These are phyloP conservation scores for Monosporascus ibericus DNA, from an alignment of 2,329 filamentous ascomycete genomes.

Conservation along the genomic window DNA sequence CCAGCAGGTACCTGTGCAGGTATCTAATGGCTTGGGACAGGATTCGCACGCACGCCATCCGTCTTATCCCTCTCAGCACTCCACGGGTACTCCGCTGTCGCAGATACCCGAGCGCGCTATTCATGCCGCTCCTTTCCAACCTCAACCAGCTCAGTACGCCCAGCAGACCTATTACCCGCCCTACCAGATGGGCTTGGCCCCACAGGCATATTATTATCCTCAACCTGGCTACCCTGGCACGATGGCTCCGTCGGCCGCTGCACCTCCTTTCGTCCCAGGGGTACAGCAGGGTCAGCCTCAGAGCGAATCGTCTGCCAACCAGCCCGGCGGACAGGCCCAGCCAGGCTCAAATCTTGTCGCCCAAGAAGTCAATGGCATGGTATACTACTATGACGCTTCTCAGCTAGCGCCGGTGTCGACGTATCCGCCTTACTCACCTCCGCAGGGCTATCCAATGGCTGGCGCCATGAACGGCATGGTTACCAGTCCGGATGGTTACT, in stretches of 20 bases:
- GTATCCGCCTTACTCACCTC: constrained; percentile 42
- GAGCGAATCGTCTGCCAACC: constrained; percentile 28
- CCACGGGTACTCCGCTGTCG: constrained; percentile 74
- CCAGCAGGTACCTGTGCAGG: constrained; percentile 80
- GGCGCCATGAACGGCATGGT: constrained; percentile 73
- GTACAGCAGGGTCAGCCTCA: constrained; percentile 35
- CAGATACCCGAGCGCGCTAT: constrained; percentile 91
- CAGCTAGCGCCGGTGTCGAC: constrained; percentile 53
- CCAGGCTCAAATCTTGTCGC: constrained; percentile 58
- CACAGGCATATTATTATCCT: constrained; percentile 65
- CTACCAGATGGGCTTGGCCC: constrained; percentile 52
- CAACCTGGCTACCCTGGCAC: constrained; percentile 33
- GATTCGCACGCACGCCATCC: constrained; percentile 60
- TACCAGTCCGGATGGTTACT: constrained; percentile 65
- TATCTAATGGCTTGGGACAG: constrained; percentile 50
- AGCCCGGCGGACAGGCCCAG: constrained; percentile 39
- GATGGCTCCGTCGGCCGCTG: constrained; percentile 30
- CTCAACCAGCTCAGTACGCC: constrained; percentile 51
- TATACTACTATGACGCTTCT: constrained; percentile 86
- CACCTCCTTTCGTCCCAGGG: constrained; percentile 52
- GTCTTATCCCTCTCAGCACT: constrained; percentile 65
- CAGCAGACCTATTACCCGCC: constrained; percentile 54
- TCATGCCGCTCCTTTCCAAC: constrained; percentile 85
- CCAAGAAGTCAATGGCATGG: constrained; percentile 91
- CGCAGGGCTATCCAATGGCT: constrained; percentile 45